phyloP scores from a whole-genome alignment of 2,329 filamentous ascomycete species.

The Epichloe baconii region DNA sequence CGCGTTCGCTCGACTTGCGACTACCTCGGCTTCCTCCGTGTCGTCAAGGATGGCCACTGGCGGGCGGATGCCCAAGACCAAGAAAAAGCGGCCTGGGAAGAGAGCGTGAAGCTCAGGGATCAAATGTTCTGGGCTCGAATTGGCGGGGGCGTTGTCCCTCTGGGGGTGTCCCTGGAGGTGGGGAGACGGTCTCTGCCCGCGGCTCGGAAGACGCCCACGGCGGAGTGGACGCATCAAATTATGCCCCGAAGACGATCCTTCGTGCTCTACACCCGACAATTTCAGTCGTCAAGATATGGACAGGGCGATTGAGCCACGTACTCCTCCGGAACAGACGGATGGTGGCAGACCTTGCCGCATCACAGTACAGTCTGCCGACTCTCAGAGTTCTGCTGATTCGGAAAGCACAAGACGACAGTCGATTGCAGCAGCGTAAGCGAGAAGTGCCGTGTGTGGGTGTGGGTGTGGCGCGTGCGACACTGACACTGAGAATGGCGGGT shows the following conservation, averaged over 20 bases:
- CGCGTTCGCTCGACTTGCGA: slow-evolving; percentile 82
- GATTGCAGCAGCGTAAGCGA: slow-evolving; percentile 1
- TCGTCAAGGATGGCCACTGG: slow-evolving; percentile 89
- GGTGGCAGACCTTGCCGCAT: slow-evolving; percentile 13
- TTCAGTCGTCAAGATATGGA: neutral
- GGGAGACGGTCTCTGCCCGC: neutral
- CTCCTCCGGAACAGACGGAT: slow-evolving; percentile 18
- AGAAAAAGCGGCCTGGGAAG: slow-evolving; percentile 85
- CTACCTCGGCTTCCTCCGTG: slow-evolving; percentile 79
- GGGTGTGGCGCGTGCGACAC: neutral
- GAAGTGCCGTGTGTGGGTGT: neutral
- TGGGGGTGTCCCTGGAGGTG: slow-evolving; percentile 12
- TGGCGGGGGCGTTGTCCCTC: slow-evolving; percentile 78
- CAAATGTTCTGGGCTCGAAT: slow-evolving; percentile 96
- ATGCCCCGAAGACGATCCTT: neutral
- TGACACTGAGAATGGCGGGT: neutral
- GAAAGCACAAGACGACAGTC: slow-evolving; percentile 14
- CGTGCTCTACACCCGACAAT: slow-evolving; percentile 2
- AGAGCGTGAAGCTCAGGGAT: slow-evolving; percentile 77
- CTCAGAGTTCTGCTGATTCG: slow-evolving; percentile 1
- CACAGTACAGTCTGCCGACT: slow-evolving; percentile 11
- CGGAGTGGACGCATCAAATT: neutral
- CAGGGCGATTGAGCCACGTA: slow-evolving; percentile 9
- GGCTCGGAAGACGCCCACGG: slow-evolving; percentile 1
- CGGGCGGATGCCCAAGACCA: slow-evolving; percentile 70